Conservation (phyloP, 208 protist genomes). For the Trypanosoma platydactyli region DNA sequence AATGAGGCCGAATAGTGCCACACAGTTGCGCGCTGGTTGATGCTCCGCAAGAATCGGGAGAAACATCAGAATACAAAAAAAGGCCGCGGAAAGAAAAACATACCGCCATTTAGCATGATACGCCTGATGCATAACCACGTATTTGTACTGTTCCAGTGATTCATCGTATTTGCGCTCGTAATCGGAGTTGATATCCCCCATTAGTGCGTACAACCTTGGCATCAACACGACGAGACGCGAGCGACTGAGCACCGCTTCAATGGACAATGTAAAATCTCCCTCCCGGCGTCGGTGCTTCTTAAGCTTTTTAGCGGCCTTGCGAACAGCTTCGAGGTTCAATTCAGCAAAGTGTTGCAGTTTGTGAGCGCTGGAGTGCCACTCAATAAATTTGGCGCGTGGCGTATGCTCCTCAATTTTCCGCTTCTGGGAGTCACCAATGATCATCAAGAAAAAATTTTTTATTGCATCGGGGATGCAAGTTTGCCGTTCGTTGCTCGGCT, state of each 20-base stretch:
- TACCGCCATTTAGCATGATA: constrained; percentile 80
- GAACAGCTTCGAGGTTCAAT: constrained; percentile 86
- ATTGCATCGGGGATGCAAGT: constrained; percentile 37
- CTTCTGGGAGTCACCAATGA: constrained; percentile 85
- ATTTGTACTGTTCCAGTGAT: constrained; percentile 79
- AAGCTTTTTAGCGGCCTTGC: constrained; percentile 87
- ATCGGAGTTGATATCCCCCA: constrained; percentile 64
- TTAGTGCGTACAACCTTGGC: constrained; percentile 67
- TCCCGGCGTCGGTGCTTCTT: constrained; percentile 80
- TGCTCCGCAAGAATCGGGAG: constrained; percentile 65
- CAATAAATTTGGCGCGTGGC: constrained; percentile 70
- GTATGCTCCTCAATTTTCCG: constrained; percentile 55
- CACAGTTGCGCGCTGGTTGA: constrained; percentile 85
- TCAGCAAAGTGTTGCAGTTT: constrained; percentile 90
- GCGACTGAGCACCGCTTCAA: constrained; percentile 74
- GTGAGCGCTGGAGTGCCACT: constrained; percentile 89
- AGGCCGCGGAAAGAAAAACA: constrained; percentile 65
- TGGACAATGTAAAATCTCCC: constrained; percentile 65
- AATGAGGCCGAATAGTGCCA: constrained; percentile 84
- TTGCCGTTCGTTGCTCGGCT: background rate
- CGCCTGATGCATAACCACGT: constrained; percentile 64
- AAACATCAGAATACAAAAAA: constrained; percentile 67
- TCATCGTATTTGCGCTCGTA: constrained; percentile 88
- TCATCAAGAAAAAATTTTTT: constrained; percentile 67
- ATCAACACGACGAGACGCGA: constrained; percentile 72